phyloP scores from a whole-genome alignment of 352 stramenopile species.

The Aphanomyces stellatus region DNA sequence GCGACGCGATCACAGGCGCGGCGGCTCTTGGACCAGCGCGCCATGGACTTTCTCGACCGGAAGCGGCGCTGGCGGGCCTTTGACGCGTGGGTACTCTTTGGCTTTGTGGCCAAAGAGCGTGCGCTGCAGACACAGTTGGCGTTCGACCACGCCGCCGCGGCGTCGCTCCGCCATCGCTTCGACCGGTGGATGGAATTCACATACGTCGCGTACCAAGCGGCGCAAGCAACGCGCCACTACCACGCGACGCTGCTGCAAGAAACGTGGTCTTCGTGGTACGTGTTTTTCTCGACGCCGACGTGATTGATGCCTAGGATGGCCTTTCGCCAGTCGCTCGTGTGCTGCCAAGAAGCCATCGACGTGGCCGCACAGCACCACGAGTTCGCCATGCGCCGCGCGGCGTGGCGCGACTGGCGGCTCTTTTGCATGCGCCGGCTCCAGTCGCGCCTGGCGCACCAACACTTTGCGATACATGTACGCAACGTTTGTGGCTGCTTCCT shows the following conservation, averaged over 20 bases:
- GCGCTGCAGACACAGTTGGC: neutral
- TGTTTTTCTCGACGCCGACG: neutral
- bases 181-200: neutral
- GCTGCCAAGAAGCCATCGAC: neutral
- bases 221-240: neutral
- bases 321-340: neutral
- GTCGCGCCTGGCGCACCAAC: neutral
- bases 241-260: neutral
- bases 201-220: neutral
- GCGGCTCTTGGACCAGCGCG: neutral
- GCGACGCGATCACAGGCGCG: neutral
- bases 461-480: neutral
- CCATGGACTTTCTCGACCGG: neutral
- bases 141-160: neutral
- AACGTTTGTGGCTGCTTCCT: neutral
- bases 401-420: neutral
- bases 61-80: neutral
- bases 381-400: neutral
- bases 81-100: constrained; percentile 2
- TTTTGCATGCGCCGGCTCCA: neutral
- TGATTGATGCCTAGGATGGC: neutral
- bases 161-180: neutral
- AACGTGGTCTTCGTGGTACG: neutral
- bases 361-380: neutral
- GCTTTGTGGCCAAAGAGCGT: neutral